Evolutionary conservation across 768 basidiomycete genomes (phyloP).

Genomic region (Mycena polygramma): DNA sequence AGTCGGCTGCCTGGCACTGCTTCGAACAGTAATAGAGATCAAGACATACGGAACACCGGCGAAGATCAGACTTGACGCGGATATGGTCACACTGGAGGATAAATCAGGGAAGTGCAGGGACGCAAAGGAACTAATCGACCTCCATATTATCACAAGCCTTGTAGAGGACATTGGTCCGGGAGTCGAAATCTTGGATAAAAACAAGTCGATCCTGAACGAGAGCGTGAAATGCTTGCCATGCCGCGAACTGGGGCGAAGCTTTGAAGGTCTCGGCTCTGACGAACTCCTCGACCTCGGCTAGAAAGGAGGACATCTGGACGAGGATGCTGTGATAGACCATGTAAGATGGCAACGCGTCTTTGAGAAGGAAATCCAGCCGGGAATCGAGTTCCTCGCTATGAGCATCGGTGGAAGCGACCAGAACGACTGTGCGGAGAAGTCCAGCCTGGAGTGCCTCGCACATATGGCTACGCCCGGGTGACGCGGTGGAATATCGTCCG

Average conservation of each 20-base stretch:
- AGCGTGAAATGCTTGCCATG: not conserved
- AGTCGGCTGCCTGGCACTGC: not conserved
- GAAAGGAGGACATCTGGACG: not conserved
- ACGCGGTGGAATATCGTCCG: not conserved
- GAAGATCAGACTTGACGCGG: not conserved
- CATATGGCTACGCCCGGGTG: not conserved
- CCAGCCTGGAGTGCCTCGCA: not conserved
- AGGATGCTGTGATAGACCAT: conserved; percentile 16
- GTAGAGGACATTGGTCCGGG: not conserved
- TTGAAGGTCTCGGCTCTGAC: not conserved
- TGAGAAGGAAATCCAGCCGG: not conserved
- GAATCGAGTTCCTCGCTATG: not conserved
- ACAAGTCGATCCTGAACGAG: not conserved
- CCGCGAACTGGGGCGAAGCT: not conserved
- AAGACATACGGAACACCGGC: conserved; percentile 7
- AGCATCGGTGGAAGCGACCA: not conserved
- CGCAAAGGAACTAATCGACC: not conserved
- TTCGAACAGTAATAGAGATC: conserved; percentile 13
- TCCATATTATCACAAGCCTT: conserved; percentile 8
- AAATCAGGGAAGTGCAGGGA: not conserved
- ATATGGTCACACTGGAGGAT: not conserved
- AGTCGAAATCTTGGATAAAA: not conserved
- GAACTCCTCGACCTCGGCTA: conserved; percentile 1
- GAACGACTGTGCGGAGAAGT: not conserved
- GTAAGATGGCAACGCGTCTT: not conserved